Percentiles rank a stretch among this genome's conserved stretches.
Conservation (phyloP, 192 early-diverging fungal species). For the Rhizophagus sp. region DNA sequence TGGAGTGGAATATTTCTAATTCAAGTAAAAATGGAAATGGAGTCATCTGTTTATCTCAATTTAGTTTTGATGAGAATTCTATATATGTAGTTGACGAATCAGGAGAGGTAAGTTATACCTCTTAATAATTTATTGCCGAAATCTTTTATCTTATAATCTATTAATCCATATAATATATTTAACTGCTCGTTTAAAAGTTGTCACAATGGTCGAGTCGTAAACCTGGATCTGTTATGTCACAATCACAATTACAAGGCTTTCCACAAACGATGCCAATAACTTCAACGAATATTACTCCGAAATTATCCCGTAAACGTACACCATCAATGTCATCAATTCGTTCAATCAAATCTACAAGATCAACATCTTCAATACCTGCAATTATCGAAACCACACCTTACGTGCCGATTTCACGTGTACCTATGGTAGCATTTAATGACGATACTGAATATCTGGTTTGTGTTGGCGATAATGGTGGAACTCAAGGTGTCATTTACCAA, state of each 20-base stretch:
- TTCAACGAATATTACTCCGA: not conserved
- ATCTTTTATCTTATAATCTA: not conserved
- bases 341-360: constrained; percentile 14
- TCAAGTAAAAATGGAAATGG: constrained; percentile 18
- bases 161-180: too few relatives aligned
- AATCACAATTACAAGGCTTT: constrained; percentile 46
- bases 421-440: constrained; percentile 51
- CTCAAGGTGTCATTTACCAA: constrained; percentile 49
- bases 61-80: constrained; percentile 66
- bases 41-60: constrained; percentile 49
- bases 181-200: constrained; percentile 25
- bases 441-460: constrained; percentile 57
- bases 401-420: constrained; percentile 36
- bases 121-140: not conserved
- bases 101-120: constrained; percentile 33
- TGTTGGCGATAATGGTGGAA: constrained; percentile 38
- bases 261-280: constrained; percentile 37
- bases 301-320: constrained; percentile 31
- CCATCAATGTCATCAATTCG: constrained; percentile 27
- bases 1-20: constrained; percentile 53
- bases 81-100: constrained; percentile 50
- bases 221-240: constrained; percentile 42
- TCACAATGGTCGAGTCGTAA: constrained; percentile 58
- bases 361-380: not conserved
- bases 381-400: not conserved